These are phyloP conservation scores for Gracilaria gracilis DNA, from an alignment of 23 red algal genomes.

Conservation along the genomic window DNA sequence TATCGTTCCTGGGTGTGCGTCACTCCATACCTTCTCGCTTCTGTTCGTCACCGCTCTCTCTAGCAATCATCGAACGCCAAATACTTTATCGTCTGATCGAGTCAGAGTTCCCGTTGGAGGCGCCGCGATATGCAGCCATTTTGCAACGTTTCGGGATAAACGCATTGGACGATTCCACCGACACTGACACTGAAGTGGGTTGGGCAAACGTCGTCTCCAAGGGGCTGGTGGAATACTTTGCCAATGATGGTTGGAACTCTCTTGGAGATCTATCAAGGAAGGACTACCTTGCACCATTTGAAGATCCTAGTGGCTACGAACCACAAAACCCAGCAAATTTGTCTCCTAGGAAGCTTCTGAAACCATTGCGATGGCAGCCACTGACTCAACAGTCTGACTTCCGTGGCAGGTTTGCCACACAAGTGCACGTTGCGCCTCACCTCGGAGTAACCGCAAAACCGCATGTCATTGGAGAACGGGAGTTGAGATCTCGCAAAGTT, in stretches of 20 bases:
- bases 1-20: constrained; percentile 26
- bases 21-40: constrained; percentile 3
- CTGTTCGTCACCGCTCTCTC: not conserved
- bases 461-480: not conserved
- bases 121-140: not conserved
- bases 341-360: not conserved
- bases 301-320: constrained; percentile 30
- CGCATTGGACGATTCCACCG: constrained; percentile 5
- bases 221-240: constrained; percentile 10
- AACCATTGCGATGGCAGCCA: constrained; percentile 49
- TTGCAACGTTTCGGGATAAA: constrained; percentile 17
- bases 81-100: constrained; percentile 14
- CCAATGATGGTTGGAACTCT: constrained; percentile 49
- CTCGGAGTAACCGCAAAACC: constrained; percentile 13
- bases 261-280: constrained; percentile 13
- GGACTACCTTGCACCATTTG: not conserved
- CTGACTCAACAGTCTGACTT: constrained; percentile 14
- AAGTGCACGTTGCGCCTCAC: constrained; percentile 38
- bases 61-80: not conserved
- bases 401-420: constrained; percentile 8
- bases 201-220: constrained; percentile 28
- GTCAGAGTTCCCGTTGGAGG: constrained; percentile 32
- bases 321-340: constrained; percentile 18
- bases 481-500: not conserved
- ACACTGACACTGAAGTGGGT: constrained; percentile 1